Evolutionary conservation across 257 asterid species (phyloP).

Genomic region (Scutellaria barbata): DNA sequence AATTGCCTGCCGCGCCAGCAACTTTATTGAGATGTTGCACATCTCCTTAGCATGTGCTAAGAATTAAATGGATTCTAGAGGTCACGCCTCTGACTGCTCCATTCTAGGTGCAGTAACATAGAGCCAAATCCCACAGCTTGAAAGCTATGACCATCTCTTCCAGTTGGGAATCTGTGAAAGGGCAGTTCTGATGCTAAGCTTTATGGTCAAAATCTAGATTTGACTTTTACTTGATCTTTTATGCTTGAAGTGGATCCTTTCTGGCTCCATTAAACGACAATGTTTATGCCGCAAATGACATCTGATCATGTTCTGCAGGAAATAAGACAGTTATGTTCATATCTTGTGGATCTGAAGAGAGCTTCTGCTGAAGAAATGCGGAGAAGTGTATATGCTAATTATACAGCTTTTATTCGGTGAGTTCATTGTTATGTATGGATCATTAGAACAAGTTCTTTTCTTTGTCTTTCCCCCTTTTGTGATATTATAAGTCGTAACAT

Average conservation of each 20-base stretch:
- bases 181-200: slow-evolving; percentile 19
- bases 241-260: slow-evolving; percentile 22
- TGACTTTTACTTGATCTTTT: slow-evolving; percentile 23
- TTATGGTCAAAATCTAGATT: slow-evolving; percentile 20
- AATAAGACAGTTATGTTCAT: slow-evolving; percentile 89
- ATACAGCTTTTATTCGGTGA: slow-evolving; percentile 96
- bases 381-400: slow-evolving; percentile 94
- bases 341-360: slow-evolving; percentile 91
- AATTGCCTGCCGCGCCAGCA: not conserved
- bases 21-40: not conserved
- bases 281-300: slow-evolving; percentile 32
- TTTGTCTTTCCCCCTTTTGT: slow-evolving; percentile 11
- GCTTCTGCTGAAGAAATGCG: slow-evolving; percentile 99
- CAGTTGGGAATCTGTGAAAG: slow-evolving; percentile 14
- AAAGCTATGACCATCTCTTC: slow-evolving; percentile 20
- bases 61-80: slow-evolving; percentile 27
- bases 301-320: slow-evolving; percentile 59
- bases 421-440: slow-evolving; percentile 34
- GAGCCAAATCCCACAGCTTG: not conserved
- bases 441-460: not conserved
- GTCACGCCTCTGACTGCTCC: slow-evolving; percentile 9
- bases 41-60: slow-evolving; percentile 18
- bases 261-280: slow-evolving; percentile 6
- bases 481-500: slow-evolving; percentile 11
- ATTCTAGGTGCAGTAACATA: slow-evolving; percentile 4